Evolutionary conservation across 371 early-diverging fungal species (phyloP).

Genomic region (Saksenaea vasiformis): DNA sequence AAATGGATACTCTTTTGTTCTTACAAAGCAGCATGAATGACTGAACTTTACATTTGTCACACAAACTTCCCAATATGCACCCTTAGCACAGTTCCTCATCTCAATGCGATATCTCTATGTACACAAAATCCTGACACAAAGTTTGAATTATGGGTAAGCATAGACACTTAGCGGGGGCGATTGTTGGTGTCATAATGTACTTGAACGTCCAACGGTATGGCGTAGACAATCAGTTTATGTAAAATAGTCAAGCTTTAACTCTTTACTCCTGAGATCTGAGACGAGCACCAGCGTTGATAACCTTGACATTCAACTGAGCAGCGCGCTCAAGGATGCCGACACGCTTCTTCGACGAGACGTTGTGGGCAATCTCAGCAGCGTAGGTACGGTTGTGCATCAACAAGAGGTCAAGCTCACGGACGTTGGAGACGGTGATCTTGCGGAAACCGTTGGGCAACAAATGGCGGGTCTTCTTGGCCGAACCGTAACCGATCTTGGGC

Average conservation of each 20-base stretch:
- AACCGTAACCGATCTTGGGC: conserved; percentile 99
- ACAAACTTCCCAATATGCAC: no score
- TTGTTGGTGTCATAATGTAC: no score
- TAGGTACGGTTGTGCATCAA: conserved; percentile 99
- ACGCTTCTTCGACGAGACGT: conserved; percentile 97
- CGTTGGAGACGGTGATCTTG: conserved; percentile 96
- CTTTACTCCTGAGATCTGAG: conserved; percentile 89
- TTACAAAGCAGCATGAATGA: no score
- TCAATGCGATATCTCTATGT: no score
- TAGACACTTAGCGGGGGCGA: no score
- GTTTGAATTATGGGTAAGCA: no score
- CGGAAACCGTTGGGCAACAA: conserved; percentile 98
- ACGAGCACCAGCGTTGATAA: conserved; percentile 97
- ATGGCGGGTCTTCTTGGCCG: conserved; percentile 96
- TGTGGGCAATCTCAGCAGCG: conserved; percentile 99
- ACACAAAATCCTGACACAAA: no score
- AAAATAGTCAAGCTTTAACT: background rate
- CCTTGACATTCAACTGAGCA: conserved; percentile 95
- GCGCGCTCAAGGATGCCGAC: conserved; percentile 97
- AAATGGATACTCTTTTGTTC: no score
- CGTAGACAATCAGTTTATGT: background rate
- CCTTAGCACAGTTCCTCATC: no score
- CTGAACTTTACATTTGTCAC: no score
- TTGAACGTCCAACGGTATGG: background rate
- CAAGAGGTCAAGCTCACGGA: conserved; percentile 95